Conservation (phyloP, 495 filamentous ascomycete genomes). For the Immersiella caudata region DNA sequence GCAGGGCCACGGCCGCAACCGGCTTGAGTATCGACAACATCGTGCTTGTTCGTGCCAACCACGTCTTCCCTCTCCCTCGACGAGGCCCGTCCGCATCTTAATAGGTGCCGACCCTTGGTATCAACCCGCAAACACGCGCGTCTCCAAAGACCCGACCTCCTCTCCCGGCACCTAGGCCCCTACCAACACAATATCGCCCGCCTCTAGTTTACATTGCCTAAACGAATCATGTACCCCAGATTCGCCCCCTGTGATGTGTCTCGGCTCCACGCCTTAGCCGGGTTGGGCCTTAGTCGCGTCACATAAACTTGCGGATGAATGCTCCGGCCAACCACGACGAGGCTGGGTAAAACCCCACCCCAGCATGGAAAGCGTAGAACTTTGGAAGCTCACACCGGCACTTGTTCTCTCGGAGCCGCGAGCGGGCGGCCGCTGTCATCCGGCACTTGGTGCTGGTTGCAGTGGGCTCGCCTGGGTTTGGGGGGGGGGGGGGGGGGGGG, state of each 20-base stretch:
- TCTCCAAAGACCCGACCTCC: neutral
- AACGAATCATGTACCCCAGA: constrained; percentile 1
- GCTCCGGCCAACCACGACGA: neutral
- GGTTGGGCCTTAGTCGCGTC: neutral
- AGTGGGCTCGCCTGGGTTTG: neutral
- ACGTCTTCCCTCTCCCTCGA: neutral
- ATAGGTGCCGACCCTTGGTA: neutral
- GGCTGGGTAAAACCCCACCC: neutral
- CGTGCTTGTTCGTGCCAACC: neutral
- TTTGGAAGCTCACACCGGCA: neutral
- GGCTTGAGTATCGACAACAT: constrained; percentile 2
- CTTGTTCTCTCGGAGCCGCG: neutral
- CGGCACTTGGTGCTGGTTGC: neutral
- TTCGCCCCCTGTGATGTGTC: neutral
- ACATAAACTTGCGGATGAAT: neutral
- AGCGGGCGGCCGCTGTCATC: neutral
- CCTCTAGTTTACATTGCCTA: neutral
- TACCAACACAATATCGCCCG: neutral
- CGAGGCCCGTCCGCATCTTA: neutral
- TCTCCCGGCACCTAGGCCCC: neutral
- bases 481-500: too few relatives aligned
- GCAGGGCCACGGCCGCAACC: neutral
- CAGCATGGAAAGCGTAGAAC: neutral
- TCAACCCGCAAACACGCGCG: neutral
- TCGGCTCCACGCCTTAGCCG: neutral